Percentiles rank a stretch among this genome's conserved stretches.
phyloP scores from a whole-genome alignment of 257 asterid species.

The Fraxinus excelsior region DNA sequence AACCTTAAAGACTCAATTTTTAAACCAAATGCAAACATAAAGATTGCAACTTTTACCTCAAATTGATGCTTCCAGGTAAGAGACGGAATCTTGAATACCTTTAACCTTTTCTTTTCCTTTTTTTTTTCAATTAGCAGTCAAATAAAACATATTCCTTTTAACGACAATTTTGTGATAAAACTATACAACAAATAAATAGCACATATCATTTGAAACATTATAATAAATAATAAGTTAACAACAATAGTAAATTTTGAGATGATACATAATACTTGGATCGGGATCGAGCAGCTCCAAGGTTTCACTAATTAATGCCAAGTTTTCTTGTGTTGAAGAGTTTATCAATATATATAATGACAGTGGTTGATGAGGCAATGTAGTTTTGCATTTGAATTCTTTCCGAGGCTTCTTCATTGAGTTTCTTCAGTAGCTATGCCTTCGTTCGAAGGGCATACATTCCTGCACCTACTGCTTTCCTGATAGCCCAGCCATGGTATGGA shows the following conservation, averaged over 20 bases:
- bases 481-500: slow-evolving; percentile 92
- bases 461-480: slow-evolving; percentile 82
- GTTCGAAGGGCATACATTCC: slow-evolving; percentile 98
- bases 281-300: slow-evolving; percentile 3
- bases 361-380: slow-evolving; percentile 51
- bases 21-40: no score
- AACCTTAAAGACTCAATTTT: no score
- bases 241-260: not conserved
- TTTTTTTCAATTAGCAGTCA: no score
- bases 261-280: slow-evolving; percentile 8
- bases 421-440: slow-evolving; percentile 68
- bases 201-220: not conserved
- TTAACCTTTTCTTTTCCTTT: no score
- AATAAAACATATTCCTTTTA: no score
- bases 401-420: slow-evolving; percentile 79
- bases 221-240: not conserved
- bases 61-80: no score
- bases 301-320: slow-evolving; percentile 83
- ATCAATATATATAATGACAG: slow-evolving; percentile 59
- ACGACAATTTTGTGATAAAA: not conserved
- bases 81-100: no score
- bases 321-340: slow-evolving; percentile 66
- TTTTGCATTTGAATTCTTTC: slow-evolving; percentile 76
- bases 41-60: no score
- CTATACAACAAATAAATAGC: not conserved